Evolutionary conservation across 1,284 basidiomycete species (phyloP), one percentile per base, ranked within the genome.

Genomic region (Boletus nobilissimus): DNA sequence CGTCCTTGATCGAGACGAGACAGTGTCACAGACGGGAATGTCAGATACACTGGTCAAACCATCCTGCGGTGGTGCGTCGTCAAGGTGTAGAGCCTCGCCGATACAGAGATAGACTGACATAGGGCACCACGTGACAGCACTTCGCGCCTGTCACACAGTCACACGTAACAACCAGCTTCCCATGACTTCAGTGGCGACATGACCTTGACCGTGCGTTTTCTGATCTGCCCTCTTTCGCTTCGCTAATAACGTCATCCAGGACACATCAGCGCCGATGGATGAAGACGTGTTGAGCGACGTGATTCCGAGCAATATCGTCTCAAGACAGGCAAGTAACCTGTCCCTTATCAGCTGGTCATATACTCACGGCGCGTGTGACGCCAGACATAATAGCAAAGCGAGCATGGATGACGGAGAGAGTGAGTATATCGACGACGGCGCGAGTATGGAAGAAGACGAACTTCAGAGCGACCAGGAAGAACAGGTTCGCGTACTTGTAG

Each of bases 251-350:
- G 43, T 26, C 22, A 34, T 65, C 3, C 38, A 86, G 83, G 78
- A 81, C 36, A 68, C 57, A 18, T 73, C 74, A 48, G 71, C 24
- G 19, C 64, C 9, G 29, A 88, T 88, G 86, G 94, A 95, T 14
- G 94, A 96, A 75, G 95, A 96, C 84, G 92, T 95, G 68, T 89
- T 96, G 77, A 95, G 94, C 83, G 94, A 96, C 84, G 89, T 96
- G 73, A 92, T 96, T 26, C 95, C 95, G 2, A 94, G 93, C 85
- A 95, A 95, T 83, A 94, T 95, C 78, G 93, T 95, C 71, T 96
- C 94, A 79, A 91, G 94, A 80, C 94, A 95, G 89, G 95, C 93
- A 82, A 75, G 87, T 82, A 72, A 32, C 40, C 51, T 75, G 38
- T 57, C 70, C 72, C 63, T 60, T 38, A 46, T 46, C n/a, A 6